These are phyloP conservation scores for Talaromyces adpressus DNA, from an alignment of 495 filamentous ascomycete genomes.

Conservation along the genomic window DNA sequence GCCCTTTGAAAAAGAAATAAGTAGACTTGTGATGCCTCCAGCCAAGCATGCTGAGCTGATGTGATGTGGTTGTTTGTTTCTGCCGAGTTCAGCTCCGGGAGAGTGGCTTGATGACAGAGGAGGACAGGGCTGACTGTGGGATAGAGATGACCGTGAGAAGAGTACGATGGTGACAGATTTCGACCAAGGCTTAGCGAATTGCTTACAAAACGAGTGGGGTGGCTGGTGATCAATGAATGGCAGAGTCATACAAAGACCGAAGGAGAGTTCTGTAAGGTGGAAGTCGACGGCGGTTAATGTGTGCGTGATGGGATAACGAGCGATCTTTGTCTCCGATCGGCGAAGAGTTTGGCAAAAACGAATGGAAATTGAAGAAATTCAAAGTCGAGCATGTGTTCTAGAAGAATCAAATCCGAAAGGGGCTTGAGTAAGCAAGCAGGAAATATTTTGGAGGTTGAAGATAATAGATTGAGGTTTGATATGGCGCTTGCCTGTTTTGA, in stretches of 20 bases:
- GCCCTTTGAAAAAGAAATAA: background rate
- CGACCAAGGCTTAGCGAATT: background rate
- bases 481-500: slow-evolving; percentile 5
- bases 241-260: background rate
- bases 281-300: background rate
- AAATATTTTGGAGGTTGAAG: background rate
- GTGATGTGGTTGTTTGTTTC: background rate
- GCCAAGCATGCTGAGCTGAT: slow-evolving; percentile 10
- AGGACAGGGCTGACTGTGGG: background rate
- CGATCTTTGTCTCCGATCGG: background rate
- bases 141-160: background rate
- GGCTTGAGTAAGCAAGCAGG: background rate
- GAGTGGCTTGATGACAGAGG: background rate
- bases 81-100: background rate
- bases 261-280: background rate
- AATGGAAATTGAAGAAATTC: background rate
- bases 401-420: background rate
- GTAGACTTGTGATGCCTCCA: background rate
- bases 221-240: background rate
- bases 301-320: background rate
- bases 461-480: background rate
- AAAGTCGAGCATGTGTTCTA: background rate
- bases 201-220: background rate
- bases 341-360: background rate
- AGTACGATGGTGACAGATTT: background rate